These are phyloP conservation scores for Phytophthora sp. DNA, from an alignment of 352 stramenopile species.

Conservation along the genomic window DNA sequence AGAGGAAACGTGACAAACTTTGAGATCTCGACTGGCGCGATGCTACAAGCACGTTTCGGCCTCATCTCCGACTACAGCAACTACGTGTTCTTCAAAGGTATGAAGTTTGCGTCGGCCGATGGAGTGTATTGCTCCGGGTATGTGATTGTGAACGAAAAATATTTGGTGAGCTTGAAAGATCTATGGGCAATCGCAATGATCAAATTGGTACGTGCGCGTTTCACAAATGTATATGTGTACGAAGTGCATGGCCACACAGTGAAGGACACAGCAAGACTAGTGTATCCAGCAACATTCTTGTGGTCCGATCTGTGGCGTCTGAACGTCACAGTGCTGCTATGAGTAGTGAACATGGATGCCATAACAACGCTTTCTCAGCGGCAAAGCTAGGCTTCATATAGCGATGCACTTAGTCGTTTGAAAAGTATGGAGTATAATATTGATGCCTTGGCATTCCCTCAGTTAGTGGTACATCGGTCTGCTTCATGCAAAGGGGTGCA, in stretches of 20 bases:
- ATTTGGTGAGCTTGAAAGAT: conserved; percentile 38
- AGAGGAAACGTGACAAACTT: conserved; percentile 27
- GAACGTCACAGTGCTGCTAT: conserved; percentile 36
- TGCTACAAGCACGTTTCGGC: conserved; percentile 34
- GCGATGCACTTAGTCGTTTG: too few relatives aligned
- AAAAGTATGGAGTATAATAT: too few relatives aligned
- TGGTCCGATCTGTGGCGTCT: conserved; percentile 30
- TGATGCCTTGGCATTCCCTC: too few relatives aligned
- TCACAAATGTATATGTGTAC: conserved; percentile 40
- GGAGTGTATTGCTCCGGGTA: conserved; percentile 43
- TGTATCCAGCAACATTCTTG: conserved; percentile 36
- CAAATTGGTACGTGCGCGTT: conserved; percentile 25
- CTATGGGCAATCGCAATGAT: conserved; percentile 34
- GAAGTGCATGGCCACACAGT: conserved; percentile 38
- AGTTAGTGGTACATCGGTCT: too few relatives aligned
- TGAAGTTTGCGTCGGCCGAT: conserved; percentile 44
- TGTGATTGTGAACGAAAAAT: conserved; percentile 47
- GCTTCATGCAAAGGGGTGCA: too few relatives aligned
- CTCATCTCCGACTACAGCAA: conserved; percentile 47
- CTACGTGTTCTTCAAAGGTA: conserved; percentile 44
- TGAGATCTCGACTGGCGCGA: conserved; percentile 32
- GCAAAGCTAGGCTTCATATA: too few relatives aligned
- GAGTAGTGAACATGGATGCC: too few relatives aligned
- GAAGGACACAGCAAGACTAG: conserved; percentile 35
- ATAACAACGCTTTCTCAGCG: too few relatives aligned